These are phyloP conservation scores for Wickerhamiella infanticola DNA, from an alignment of 1,139 yeast species.

Conservation along the genomic window DNA sequence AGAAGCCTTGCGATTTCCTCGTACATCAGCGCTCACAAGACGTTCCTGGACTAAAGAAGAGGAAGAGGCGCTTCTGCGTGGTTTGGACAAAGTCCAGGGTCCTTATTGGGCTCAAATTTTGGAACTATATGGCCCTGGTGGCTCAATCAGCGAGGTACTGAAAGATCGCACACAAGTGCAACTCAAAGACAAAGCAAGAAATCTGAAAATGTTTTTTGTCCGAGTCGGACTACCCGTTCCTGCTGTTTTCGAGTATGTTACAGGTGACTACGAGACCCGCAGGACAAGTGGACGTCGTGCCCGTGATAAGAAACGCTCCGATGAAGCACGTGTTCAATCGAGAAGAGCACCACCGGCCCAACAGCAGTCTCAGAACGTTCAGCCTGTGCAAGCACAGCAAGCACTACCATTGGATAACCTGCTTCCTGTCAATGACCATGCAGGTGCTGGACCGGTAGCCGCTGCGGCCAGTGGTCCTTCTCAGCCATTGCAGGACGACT, in stretches of 20 bases:
- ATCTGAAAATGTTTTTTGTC: constrained; percentile 76
- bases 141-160: constrained; percentile 63
- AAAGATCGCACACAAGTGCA: constrained; percentile 84
- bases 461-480: neutral
- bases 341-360: neutral
- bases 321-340: neutral
- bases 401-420: neutral
- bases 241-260: constrained; percentile 59
- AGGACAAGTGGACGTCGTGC: constrained; percentile 16
- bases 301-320: neutral
- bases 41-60: constrained; percentile 83
- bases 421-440: neutral
- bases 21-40: constrained; percentile 23
- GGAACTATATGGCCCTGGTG: constrained; percentile 86
- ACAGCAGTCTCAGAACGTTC: neutral
- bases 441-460: neutral
- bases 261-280: constrained; percentile 61
- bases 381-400: neutral
- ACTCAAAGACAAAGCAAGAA: constrained; percentile 87
- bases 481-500: constrained; percentile 1
- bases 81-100: constrained; percentile 60
- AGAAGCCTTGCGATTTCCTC: constrained; percentile 13
- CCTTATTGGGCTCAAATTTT: constrained; percentile 88
- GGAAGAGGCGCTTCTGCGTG: constrained; percentile 70
- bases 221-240: constrained; percentile 49